These are phyloP conservation scores for Pseudocercospora crystallina DNA, from an alignment of 2,329 filamentous ascomycete species.

Conservation along the genomic window DNA sequence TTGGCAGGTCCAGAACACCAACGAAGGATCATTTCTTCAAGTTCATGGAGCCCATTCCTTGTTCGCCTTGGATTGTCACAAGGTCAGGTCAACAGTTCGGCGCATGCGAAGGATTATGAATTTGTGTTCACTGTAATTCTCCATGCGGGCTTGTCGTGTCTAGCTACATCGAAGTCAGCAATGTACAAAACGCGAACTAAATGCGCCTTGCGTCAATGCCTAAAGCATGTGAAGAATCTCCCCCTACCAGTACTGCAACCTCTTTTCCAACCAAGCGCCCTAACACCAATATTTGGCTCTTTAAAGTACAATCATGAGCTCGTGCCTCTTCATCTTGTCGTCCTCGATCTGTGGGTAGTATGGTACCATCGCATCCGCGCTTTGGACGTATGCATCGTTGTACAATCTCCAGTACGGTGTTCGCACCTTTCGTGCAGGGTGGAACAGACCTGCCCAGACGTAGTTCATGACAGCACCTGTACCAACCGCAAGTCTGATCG, in stretches of 20 bases:
- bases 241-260: not conserved
- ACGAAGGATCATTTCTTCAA: too few relatives aligned
- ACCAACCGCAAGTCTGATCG: slow-evolving; percentile 88
- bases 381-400: slow-evolving; percentile 94
- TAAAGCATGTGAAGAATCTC: not conserved
- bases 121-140: not conserved
- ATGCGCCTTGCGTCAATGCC: not conserved
- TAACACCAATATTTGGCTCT: too few relatives aligned
- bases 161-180: not conserved
- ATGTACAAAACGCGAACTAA: too few relatives aligned
- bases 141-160: not conserved
- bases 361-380: slow-evolving; percentile 90
- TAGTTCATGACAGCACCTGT: slow-evolving; percentile 95
- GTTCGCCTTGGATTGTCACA: too few relatives aligned
- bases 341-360: slow-evolving; percentile 89
- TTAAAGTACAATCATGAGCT: slow-evolving; percentile 26
- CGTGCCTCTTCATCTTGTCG: slow-evolving; percentile 70
- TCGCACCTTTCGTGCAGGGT: slow-evolving; percentile 91
- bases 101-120: not conserved
- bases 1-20: too few relatives aligned
- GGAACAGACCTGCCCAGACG: slow-evolving; percentile 95
- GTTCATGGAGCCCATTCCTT: too few relatives aligned
- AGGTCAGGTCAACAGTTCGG: too few relatives aligned
- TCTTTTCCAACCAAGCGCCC: not conserved
- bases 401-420: slow-evolving; percentile 95